Evolutionary conservation across 2,329 filamentous ascomycete species (phyloP).

Genomic region (Xylaria arbuscula): DNA sequence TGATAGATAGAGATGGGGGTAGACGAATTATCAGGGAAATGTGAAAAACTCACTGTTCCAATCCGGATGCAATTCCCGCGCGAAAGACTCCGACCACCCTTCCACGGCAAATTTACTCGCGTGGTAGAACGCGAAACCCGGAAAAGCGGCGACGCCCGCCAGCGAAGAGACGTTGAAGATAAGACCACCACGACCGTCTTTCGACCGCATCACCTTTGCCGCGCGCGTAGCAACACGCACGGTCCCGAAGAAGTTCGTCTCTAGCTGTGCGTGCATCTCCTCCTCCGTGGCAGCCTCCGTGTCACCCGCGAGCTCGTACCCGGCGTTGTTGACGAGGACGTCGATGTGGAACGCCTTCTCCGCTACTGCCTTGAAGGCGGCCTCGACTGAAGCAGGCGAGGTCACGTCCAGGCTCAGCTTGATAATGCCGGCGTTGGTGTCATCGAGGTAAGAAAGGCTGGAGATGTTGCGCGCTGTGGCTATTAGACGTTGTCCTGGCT

Average conservation of each 20-base stretch:
- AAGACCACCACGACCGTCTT: constrained; percentile 26
- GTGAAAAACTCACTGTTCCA: constrained; percentile 37
- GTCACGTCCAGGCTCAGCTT: constrained; percentile 31
- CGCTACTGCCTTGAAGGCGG: constrained; percentile 30
- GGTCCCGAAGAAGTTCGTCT: constrained; percentile 37
- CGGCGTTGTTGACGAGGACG: constrained; percentile 37
- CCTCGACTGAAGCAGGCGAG: constrained; percentile 17
- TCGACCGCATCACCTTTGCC: constrained; percentile 24
- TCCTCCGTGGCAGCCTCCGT: constrained; percentile 31
- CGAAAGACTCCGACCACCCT: constrained; percentile 37
- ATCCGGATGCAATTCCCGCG: constrained; percentile 33
- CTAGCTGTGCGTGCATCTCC: constrained; percentile 33
- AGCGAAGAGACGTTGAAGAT: constrained; percentile 39
- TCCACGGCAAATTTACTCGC: constrained; percentile 37
- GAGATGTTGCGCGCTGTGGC: constrained; percentile 31
- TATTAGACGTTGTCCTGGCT: constrained; percentile 34
- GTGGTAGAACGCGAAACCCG: constrained; percentile 34
- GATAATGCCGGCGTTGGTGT: constrained; percentile 17
- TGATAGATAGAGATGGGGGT: no score
- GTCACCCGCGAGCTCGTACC: constrained; percentile 35
- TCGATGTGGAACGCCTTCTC: constrained; percentile 27
- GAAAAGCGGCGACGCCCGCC: constrained; percentile 33
- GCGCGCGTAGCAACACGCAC: constrained; percentile 31
- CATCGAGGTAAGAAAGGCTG: constrained; percentile 27
- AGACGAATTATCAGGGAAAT: neutral